Base-by-base conservation (phyloP, 176 grass and related monocot genomes). In the Pontederia paniculata region DNA sequence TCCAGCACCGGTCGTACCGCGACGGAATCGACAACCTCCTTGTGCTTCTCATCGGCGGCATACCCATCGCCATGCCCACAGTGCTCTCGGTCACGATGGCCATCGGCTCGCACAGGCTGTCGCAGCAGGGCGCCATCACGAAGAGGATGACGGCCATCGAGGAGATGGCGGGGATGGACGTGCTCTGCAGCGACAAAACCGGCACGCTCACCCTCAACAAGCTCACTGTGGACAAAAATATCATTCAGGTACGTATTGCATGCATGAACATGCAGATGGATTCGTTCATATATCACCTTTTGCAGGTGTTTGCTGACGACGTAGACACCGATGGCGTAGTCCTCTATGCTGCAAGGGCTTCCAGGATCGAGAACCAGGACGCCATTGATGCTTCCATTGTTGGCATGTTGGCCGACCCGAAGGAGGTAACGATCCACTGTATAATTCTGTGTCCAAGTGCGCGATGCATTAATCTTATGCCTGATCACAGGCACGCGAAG, bases 101-200 rank as follows among this genome's bases (percentile, higher is more conserved):
- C n/a, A 66, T 66, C n/a, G 49, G 63, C 4, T 66, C 63, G 10
- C 63, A 53, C 63, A 9, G 48, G 48, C n/a, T 66, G 48, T 66
- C 63, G 16, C 46, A 66, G 63, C 63, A 53, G 49, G 63, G 48
- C 5, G 63, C 63, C 16, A 66, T 66, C 48, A 66, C 63, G 17
- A 66, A 66, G 23, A 51, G 63, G 25, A 66, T 66, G 63, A 66
- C 63, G 14, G 63, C 63, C 13, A 66, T 66, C 5, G 25, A 66
- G 63, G 49, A 66, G 49, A 66, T 66, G 63, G 63, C 63, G 0
- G 63, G 48, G 10, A 66, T 66, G 63, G 63, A 66, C 25, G 63
- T 66, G 49, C 63, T 66, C n/a, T 66, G 63, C 63, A 66, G 63
- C 14, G 63, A 66, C n/a, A 66, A 66, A 23, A 66, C 48, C 1